phyloP scores from a whole-genome alignment of 345 rosid genomes.

The Pistacia atlantica region DNA sequence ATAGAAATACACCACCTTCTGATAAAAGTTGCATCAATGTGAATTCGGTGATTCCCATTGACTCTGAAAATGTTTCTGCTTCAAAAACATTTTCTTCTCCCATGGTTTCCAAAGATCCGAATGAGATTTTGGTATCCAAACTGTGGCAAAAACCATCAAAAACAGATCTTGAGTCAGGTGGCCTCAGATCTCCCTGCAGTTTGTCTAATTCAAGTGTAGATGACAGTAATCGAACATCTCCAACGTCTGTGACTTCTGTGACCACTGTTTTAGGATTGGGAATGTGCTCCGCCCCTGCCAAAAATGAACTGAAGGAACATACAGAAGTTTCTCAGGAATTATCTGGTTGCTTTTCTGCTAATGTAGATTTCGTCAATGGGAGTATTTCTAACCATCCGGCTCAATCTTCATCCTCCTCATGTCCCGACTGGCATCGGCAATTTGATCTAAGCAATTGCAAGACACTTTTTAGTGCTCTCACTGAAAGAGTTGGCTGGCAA shows the following conservation, averaged over 20 bases:
- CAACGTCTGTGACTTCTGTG: conserved; percentile 49
- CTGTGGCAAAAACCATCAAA: conserved; percentile 38
- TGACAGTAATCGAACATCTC: conserved; percentile 45
- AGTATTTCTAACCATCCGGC: conserved; percentile 24
- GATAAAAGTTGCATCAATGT: conserved; percentile 25
- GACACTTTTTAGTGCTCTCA: conserved; percentile 49
- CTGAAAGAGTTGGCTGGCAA: conserved; percentile 58
- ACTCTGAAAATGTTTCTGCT: conserved; percentile 28
- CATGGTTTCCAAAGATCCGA: conserved; percentile 22
- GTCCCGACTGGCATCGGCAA: conserved; percentile 31
- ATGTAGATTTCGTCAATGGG: conserved; percentile 23
- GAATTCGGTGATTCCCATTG: conserved; percentile 26
- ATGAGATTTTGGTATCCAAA: conserved; percentile 34
- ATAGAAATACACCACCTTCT: conserved; percentile 16
- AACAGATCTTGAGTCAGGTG: conserved; percentile 27
- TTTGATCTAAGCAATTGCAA: conserved; percentile 43
- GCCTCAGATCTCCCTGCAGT: conserved; percentile 35
- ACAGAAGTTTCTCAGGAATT: conserved; percentile 21
- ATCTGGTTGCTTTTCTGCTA: conserved; percentile 29
- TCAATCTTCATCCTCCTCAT: conserved; percentile 42
- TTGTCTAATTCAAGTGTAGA: conserved; percentile 46
- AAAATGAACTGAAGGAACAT: conserved; percentile 28
- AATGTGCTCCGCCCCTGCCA: conserved; percentile 37
- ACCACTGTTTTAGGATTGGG: conserved; percentile 62
- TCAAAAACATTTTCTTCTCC: conserved; percentile 21